These are phyloP conservation scores for Primulina huaijiensis DNA, from an alignment of 257 asterid species.

Conservation along the genomic window DNA sequence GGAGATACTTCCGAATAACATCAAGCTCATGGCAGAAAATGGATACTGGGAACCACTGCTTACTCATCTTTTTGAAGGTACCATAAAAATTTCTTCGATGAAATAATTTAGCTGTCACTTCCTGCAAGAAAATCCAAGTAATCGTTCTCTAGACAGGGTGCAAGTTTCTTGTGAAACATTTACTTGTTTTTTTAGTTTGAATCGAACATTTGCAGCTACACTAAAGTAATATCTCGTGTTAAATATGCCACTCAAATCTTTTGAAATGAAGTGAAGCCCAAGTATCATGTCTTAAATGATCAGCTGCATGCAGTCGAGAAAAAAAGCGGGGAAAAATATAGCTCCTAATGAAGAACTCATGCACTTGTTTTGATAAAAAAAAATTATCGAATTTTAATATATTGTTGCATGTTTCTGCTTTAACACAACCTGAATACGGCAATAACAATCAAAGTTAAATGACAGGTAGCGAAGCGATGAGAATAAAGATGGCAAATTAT, in stretches of 20 bases:
- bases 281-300: neutral
- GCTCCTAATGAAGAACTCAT: neutral
- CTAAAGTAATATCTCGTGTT: neutral
- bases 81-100: neutral
- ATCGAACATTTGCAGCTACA: too few relatives aligned
- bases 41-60: constrained; percentile 75
- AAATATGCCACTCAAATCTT: neutral
- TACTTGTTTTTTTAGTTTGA: neutral
- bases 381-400: too few relatives aligned
- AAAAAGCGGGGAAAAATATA: neutral
- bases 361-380: too few relatives aligned
- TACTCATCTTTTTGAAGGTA: constrained; percentile 63
- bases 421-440: neutral
- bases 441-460: constrained; percentile 13
- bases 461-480: constrained; percentile 61
- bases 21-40: constrained; percentile 81
- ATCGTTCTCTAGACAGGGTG: neutral
- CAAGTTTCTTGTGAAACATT: neutral
- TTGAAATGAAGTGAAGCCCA: neutral
- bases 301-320: neutral
- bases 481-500: constrained; percentile 61
- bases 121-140: neutral
- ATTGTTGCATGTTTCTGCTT: neutral
- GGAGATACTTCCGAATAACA: constrained; percentile 55
- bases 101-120: neutral